Evolutionary conservation across 495 filamentous ascomycete genomes (phyloP).

Genomic region (Aspergillus haitiensis): DNA sequence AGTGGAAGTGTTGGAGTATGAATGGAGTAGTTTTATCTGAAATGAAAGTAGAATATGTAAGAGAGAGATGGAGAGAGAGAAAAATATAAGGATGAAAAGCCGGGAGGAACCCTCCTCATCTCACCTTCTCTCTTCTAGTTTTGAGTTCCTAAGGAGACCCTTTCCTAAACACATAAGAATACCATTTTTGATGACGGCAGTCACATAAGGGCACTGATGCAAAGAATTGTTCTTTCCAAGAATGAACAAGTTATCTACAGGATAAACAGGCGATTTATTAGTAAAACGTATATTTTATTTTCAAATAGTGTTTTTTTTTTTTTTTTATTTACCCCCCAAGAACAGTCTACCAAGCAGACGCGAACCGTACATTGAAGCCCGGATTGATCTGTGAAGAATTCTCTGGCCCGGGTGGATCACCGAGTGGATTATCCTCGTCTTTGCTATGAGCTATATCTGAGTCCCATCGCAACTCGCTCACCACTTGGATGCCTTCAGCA

Average conservation of each 20-base stretch:
- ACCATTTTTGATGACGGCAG: too few species aligned
- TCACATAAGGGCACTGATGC: too few species aligned
- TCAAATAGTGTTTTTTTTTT: too few species aligned
- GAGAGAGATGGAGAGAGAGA: conserved; percentile 1
- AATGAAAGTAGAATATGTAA: neutral
- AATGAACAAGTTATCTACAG: too few species aligned
- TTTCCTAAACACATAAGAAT: too few species aligned
- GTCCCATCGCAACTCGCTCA: conserved; percentile 32
- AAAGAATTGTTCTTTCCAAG: too few species aligned
- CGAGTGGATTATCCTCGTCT: neutral
- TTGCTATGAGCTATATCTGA: conserved; percentile 11
- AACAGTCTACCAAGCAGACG: too few species aligned
- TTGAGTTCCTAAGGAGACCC: too few species aligned
- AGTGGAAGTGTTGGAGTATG: neutral
- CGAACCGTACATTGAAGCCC: neutral
- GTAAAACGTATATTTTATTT: too few species aligned
- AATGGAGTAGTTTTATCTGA: neutral
- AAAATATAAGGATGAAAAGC: neutral
- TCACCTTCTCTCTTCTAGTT: too few species aligned
- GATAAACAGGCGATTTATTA: too few species aligned
- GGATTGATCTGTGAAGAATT: neutral
- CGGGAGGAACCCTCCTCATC: neutral
- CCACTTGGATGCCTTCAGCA: conserved; percentile 34
- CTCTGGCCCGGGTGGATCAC: neutral
- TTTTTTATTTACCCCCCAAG: too few species aligned